Base-by-base conservation (phyloP, 345 rosid genomes). In the Eucalyptus cloeziana region DNA sequence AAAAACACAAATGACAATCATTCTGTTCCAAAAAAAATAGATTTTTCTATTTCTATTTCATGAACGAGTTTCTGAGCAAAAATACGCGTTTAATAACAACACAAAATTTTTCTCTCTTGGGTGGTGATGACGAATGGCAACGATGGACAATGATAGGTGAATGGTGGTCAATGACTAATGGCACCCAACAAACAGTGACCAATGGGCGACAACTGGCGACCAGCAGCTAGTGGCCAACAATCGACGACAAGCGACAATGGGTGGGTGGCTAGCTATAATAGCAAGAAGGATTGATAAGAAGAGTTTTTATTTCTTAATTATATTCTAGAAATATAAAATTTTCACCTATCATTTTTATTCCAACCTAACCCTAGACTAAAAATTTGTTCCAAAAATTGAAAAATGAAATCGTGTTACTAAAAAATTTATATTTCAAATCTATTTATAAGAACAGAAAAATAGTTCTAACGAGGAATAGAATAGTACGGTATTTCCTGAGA, bases 241-340 rank as follows among this genome's bases (percentile, higher is more conserved):
- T 51, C 9, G 0, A 51, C 1, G 2, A 1, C 10, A 52, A 0
- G 24, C 2, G 0, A 52, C 10, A 21, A 21, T 0, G 0, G 5
- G 5, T 8, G 58, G 25, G 58, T 25, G 0, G 4, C 58, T 52
- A 52, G 10, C 58, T 52, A 52, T 52, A 52, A 52, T 8, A 0
- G 58, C 25, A 8, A 52, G 58, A 2, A 52, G 10, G 25, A 52
- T 52, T 52, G 58, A 52, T 52, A 3, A 52, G 21, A 19, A 19
- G 4, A 52, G 58, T 52, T 52, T 19, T 52, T 21, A 3, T 52
- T 21, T 52, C 0, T 52, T 52, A 2, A 21, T 52, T 52, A 52
- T 52, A 21, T 52, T 52, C 58, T 52, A 21, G 0, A 52, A 19
- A 19, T 52, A 21, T 1, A 52, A 52, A 52, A 52, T 19, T 0